Evolutionary conservation across 129 eudicot species (phyloP).

Genomic region (Lactuca sativa): DNA sequence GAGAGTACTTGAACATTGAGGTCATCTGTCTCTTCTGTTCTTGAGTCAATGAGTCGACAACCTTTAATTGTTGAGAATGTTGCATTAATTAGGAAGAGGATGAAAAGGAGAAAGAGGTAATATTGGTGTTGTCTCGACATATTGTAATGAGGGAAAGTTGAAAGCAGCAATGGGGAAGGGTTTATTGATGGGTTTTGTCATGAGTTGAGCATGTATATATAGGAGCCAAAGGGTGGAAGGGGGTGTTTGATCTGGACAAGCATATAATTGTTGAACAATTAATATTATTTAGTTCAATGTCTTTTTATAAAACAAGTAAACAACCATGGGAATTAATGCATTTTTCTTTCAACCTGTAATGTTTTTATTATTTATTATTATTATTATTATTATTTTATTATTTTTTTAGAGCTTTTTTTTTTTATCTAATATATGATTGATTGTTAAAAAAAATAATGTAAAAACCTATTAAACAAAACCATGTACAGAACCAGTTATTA

Average conservation of each 20-base stretch:
- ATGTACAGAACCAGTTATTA: neutral
- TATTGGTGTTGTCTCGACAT: conserved; percentile 21
- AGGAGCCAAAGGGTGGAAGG: neutral
- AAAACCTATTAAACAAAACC: too few species aligned
- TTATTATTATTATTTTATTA: too few species aligned
- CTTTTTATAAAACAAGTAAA: neutral
- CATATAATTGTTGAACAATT: neutral
- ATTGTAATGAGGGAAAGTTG: neutral
- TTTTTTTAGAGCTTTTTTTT: too few species aligned
- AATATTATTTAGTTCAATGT: neutral
- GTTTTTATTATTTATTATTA: too few species aligned
- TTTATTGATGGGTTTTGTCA: conserved; percentile 7
- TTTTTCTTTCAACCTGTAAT: neutral
- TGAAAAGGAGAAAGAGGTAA: conserved; percentile 6
- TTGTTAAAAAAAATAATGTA: too few species aligned
- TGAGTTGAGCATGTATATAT: conserved; percentile 20
- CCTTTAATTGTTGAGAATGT: conserved; percentile 17
- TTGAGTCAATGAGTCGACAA: neutral
- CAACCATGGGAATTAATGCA: neutral
- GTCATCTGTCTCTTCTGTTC: neutral
- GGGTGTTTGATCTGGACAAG: neutral
- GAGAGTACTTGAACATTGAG: conserved; percentile 8
- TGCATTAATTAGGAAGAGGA: conserved; percentile 1
- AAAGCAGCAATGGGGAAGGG: neutral
- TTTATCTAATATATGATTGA: too few species aligned